Conservation (phyloP, 2,329 filamentous ascomycete genomes). For the Colletotrichum falcatum region DNA sequence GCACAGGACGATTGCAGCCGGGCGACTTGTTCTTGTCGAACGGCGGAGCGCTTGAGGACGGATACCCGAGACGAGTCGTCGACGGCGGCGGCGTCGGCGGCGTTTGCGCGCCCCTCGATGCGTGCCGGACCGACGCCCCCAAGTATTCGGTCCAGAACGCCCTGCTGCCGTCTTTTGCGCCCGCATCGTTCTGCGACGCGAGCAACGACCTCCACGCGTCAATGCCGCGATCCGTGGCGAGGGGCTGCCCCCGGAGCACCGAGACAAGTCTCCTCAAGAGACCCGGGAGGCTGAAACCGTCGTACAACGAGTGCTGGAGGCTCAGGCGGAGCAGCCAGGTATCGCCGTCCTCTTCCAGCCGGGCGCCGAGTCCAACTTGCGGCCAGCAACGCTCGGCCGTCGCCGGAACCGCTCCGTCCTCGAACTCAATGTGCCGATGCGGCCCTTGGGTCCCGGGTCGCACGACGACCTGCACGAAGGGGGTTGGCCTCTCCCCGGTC, state of each 20-base stretch:
- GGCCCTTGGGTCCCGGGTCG: constrained; percentile 47
- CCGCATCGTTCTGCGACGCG: neutral
- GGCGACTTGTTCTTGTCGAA: constrained; percentile 54
- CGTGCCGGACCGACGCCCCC: constrained; percentile 44
- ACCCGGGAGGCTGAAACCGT: constrained; percentile 80
- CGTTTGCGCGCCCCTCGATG: constrained; percentile 28
- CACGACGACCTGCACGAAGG: constrained; percentile 74
- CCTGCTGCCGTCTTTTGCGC: neutral
- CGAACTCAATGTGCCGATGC: constrained; percentile 44
- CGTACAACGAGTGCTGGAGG: constrained; percentile 91
- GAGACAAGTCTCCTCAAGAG: constrained; percentile 59
- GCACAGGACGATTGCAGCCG: constrained; percentile 52
- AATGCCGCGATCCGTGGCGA: neutral
- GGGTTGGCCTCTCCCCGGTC: constrained; percentile 58
- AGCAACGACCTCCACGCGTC: constrained; percentile 23
- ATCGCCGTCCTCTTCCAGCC: constrained; percentile 35
- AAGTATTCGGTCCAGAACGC: constrained; percentile 42
- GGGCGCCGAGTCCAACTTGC: constrained; percentile 27
- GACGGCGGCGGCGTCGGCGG: constrained; percentile 44
- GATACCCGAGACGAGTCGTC: constrained; percentile 46
- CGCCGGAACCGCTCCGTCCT: constrained; percentile 34
- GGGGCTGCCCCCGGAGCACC: neutral
- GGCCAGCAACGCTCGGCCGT: constrained; percentile 8
- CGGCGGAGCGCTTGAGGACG: constrained; percentile 60
- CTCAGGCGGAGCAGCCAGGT: constrained; percentile 60